These are phyloP conservation scores for Phytophthora macrochlamydospora DNA, from an alignment of 352 stramenopile genomes.

Conservation along the genomic window DNA sequence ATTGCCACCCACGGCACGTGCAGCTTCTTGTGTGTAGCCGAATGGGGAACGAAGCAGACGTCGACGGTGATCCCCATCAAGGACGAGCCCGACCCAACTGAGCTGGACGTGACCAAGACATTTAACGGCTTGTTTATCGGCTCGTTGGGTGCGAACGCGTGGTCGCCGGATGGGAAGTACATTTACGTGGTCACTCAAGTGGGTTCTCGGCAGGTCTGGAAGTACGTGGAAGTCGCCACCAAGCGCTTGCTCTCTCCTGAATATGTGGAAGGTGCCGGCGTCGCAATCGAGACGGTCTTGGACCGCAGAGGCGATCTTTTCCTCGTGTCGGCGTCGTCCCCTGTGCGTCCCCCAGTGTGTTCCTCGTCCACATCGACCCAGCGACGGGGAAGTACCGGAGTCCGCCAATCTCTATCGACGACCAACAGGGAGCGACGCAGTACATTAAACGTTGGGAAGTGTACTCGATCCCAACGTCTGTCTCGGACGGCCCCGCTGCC, in stretches of 20 bases:
- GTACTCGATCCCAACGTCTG: conserved; percentile 51
- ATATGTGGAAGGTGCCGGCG: conserved; percentile 50
- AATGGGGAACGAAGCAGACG: conserved; percentile 68
- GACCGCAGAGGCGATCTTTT: conserved; percentile 41
- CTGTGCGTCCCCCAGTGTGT: conserved; percentile 61
- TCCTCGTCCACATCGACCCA: conserved; percentile 54
- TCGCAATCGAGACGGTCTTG: conserved; percentile 60
- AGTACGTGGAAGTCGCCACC: conserved; percentile 63
- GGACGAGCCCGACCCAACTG: conserved; percentile 44
- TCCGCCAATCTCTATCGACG: conserved; percentile 48
- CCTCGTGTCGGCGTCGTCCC: conserved; percentile 65
- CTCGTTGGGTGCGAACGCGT: conserved; percentile 53
- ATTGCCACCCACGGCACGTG: conserved; percentile 79
- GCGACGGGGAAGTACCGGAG: conserved; percentile 43
- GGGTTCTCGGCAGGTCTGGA: conserved; percentile 69
- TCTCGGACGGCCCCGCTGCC: conserved; percentile 49
- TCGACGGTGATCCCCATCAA: conserved; percentile 70
- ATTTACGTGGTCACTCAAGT: conserved; percentile 79
- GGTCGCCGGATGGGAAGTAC: conserved; percentile 57
- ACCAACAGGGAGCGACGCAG: conserved; percentile 39
- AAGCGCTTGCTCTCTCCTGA: conserved; percentile 51
- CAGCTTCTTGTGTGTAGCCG: conserved; percentile 63
- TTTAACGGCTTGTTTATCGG: conserved; percentile 80
- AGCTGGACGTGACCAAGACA: conserved; percentile 39
- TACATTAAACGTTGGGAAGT: conserved; percentile 71